Conservation (phyloP, 2,329 filamentous ascomycete species). For the Pseudocercospora macadamiae region DNA sequence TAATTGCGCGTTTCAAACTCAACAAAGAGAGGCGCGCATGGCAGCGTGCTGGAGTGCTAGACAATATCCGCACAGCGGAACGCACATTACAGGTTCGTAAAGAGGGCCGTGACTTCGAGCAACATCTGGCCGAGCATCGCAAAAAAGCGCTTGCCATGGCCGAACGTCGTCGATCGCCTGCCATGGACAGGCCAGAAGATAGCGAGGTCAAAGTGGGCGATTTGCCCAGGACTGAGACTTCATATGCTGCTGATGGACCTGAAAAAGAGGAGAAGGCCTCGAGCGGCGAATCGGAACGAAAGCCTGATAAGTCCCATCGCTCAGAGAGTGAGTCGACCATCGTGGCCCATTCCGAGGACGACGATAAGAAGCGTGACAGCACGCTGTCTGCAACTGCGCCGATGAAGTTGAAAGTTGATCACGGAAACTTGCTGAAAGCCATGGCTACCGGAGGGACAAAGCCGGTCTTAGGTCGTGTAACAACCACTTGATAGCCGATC, state of each 20-base stretch:
- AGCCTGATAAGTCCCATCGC: neutral
- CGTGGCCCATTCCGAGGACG: neutral
- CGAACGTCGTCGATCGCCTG: constrained; percentile 27
- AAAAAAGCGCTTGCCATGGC: constrained; percentile 31
- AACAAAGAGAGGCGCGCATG: constrained; percentile 33
- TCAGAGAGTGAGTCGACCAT: constrained; percentile 1
- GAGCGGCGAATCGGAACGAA: neutral
- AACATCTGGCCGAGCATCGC: constrained; percentile 31
- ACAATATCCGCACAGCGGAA: constrained; percentile 38
- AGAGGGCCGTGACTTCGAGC: constrained; percentile 34
- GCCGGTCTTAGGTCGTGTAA: constrained; percentile 8
- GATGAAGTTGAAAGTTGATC: constrained; percentile 12
- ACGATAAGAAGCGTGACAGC: neutral
- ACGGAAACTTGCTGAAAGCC: neutral
- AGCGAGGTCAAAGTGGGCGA: constrained; percentile 6
- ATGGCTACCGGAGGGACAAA: neutral
- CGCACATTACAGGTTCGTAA: constrained; percentile 32
- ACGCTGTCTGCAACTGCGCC: neutral
- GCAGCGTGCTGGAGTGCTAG: constrained; percentile 38
- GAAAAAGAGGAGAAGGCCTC: neutral
- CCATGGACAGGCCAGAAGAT: constrained; percentile 31
- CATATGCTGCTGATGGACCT: constrained; percentile 1
- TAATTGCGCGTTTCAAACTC: constrained; percentile 29
- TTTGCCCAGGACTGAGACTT: neutral
- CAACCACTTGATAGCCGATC: constrained; percentile 9